Conservation (phyloP, 148 eudicot species). For the Cornus suecica region DNA sequence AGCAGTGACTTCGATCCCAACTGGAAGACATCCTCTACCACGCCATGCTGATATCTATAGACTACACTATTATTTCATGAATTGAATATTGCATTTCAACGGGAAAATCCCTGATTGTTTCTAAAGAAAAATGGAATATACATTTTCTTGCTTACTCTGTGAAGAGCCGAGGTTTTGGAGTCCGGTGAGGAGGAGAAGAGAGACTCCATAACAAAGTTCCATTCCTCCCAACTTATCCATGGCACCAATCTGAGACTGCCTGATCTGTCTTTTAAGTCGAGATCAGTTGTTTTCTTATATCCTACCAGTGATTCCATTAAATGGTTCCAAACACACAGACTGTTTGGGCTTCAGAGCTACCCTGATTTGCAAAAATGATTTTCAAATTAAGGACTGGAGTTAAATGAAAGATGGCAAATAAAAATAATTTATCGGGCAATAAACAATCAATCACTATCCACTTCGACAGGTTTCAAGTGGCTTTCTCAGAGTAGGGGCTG, state of each 20-base stretch:
- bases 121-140: slow-evolving; percentile 4
- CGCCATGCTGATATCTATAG: slow-evolving; percentile 71
- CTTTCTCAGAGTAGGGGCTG: no score
- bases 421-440: no score
- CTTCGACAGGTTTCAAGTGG: no score
- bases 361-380: no score
- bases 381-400: no score
- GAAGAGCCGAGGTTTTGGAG: slow-evolving; percentile 51
- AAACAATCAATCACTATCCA: no score
- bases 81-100: not conserved
- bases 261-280: slow-evolving; percentile 8
- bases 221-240: slow-evolving; percentile 88
- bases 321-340: no score
- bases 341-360: no score
- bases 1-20: slow-evolving; percentile 63
- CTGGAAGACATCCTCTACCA: slow-evolving; percentile 82
- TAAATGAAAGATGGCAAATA: no score
- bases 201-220: slow-evolving; percentile 62
- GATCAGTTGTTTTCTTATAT: slow-evolving; percentile 19
- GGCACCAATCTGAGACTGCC: slow-evolving; percentile 57
- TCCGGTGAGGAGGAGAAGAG: slow-evolving; percentile 58
- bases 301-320: slow-evolving; percentile 23
- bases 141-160: slow-evolving; percentile 31
- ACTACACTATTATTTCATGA: not conserved
- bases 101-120: not conserved